Percentiles rank a stretch among this genome's conserved stretches.
Evolutionary conservation across 768 basidiomycete species (phyloP).

Genomic region (Zangia roseola): DNA sequence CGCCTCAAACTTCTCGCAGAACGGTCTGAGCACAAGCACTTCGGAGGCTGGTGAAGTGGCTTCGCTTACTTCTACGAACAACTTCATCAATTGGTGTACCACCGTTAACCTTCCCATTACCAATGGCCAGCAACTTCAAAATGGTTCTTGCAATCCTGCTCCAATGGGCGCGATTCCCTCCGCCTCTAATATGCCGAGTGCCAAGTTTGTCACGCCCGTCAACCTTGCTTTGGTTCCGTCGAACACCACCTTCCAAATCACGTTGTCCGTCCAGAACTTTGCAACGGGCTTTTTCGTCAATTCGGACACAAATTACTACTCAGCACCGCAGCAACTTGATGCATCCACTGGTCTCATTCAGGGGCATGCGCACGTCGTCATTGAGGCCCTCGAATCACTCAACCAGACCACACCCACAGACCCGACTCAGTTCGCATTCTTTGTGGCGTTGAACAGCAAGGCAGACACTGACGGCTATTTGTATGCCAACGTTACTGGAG

Average conservation of each 20-base stretch:
- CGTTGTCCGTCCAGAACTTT: slow-evolving; percentile 44
- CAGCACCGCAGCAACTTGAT: slow-evolving; percentile 54
- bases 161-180: slow-evolving; percentile 61
- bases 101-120: slow-evolving; percentile 53
- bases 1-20: slow-evolving; percentile 50
- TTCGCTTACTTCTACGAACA: slow-evolving; percentile 63
- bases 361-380: slow-evolving; percentile 64
- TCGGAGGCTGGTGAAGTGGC: slow-evolving; percentile 47
- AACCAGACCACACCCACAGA: slow-evolving; percentile 48
- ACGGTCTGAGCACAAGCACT: slow-evolving; percentile 40
- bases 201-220: slow-evolving; percentile 49
- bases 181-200: slow-evolving; percentile 48
- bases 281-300: slow-evolving; percentile 61
- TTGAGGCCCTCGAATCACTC: slow-evolving; percentile 50
- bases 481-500: slow-evolving; percentile 46
- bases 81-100: slow-evolving; percentile 71
- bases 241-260: slow-evolving; percentile 52
- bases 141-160: slow-evolving; percentile 58
- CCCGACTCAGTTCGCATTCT: slow-evolving; percentile 55
- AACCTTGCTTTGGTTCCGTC: slow-evolving; percentile 44
- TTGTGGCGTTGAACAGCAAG: slow-evolving; percentile 49
- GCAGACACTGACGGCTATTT: slow-evolving; percentile 46
- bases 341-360: slow-evolving; percentile 45
- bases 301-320: slow-evolving; percentile 49
- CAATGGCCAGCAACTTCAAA: slow-evolving; percentile 52